Evolutionary conservation across 1,139 yeast genomes (phyloP), one percentile per base, ranked within the genome.

Genomic region (Meyerozyma smithsonii): DNA sequence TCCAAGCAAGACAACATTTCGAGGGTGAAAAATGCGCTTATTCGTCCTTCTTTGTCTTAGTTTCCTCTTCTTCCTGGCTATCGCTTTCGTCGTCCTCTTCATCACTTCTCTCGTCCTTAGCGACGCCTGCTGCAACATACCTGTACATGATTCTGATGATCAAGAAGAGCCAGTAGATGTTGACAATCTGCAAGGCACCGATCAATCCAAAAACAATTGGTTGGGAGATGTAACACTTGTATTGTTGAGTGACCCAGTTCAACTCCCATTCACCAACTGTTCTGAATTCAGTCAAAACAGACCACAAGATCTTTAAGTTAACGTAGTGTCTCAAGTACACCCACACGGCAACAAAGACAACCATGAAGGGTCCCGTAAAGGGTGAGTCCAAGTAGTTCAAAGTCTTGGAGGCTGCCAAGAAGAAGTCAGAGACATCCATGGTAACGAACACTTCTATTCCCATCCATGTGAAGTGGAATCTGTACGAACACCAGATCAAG

Each of bases 381-480:
- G 72, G 56, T 2, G 92, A 81, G 52, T 88, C 84, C 47, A 92
- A 61, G 58, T 92, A 92, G 62, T 88, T 90, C 49, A 89, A 68
- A 12, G 88, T 78, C 63, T 94, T 92, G 20, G 97, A 87, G 8
- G 73, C 52, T 7, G 97, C 84, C 51, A 92, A 71, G 66, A 89
- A 87, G 62, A 88, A 81, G 66, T 92, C 99, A 15, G 96, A 85
- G 23, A 88, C 74, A 62, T 92, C 99, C 99, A 92, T 92, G 19
- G 97, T 88, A 50, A 92, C 78, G 62, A 88, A 92, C 40, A 94
- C 79, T 18, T 86, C 87, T 33, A 92, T 63, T 5, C 99, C 99
- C 75, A 92, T 89, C 81, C 95, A 87, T 12, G 96, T 88, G 70
- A 89, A 92, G 61, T 92, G 97, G 74, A 92, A 92, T 48, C 92